Conservation (phyloP, 2,329 filamentous ascomycete species). For the Rutstroemia sp. region DNA sequence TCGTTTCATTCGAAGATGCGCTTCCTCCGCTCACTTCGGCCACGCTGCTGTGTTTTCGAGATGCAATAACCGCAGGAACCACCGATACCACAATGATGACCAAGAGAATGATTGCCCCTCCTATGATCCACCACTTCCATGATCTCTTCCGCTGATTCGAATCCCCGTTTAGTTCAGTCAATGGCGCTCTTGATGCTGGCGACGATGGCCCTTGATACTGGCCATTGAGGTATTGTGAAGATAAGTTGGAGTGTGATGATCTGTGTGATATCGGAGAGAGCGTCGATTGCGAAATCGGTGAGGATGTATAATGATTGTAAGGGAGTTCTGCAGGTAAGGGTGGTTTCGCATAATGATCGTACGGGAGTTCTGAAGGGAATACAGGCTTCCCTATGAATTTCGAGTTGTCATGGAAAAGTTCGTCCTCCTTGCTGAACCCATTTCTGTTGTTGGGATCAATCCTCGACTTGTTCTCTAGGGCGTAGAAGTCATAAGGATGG, state of each 20-base stretch:
- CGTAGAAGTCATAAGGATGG: slow-evolving; percentile 2
- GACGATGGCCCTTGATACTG: neutral
- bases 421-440: neutral
- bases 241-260: neutral
- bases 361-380: neutral
- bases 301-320: neutral
- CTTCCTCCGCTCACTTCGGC: neutral
- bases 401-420: neutral
- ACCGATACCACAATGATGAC: neutral
- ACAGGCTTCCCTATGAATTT: slow-evolving; percentile 4
- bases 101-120: neutral
- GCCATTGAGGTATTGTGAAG: neutral
- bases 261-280: neutral
- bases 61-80: neutral
- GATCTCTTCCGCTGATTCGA: neutral
- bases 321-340: neutral
- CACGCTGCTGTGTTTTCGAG: neutral
- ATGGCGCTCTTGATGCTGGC: neutral
- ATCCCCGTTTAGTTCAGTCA: neutral
- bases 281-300: neutral
- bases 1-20: neutral
- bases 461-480: neutral
- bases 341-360: neutral
- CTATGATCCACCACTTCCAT: slow-evolving; percentile 1
- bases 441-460: neutral